These are phyloP conservation scores for Craterostigma plantagineum DNA, from an alignment of 257 asterid species.

Conservation along the genomic window DNA sequence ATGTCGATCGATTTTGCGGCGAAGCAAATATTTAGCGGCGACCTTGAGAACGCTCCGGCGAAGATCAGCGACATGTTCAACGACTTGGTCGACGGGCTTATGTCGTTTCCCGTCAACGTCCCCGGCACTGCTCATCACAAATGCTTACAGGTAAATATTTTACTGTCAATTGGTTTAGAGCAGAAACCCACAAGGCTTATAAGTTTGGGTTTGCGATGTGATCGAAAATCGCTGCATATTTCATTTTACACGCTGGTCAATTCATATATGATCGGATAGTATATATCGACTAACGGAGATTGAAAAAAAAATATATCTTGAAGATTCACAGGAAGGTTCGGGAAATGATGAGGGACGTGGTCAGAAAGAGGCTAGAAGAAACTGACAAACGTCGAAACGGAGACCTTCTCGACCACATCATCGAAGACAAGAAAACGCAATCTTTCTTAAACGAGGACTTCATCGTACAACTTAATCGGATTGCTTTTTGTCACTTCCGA, in stretches of 20 bases:
- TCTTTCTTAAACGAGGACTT: conserved; percentile 50
- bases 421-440: conserved; percentile 43
- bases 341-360: conserved; percentile 42
- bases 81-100: conserved; percentile 55
- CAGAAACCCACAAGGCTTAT: too few species aligned
- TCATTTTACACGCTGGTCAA: too few species aligned
- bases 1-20: conserved; percentile 58
- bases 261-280: too few species aligned
- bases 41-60: conserved; percentile 39
- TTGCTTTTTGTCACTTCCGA: conserved; percentile 59
- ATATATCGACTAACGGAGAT: too few species aligned
- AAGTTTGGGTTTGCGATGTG: too few species aligned
- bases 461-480: conserved; percentile 63
- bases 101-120: conserved; percentile 63
- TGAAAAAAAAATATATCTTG: too few species aligned
- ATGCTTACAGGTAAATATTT: conserved; percentile 39
- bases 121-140: conserved; percentile 73
- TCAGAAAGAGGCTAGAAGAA: conserved; percentile 25
- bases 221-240: too few species aligned
- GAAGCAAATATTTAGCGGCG: conserved; percentile 49
- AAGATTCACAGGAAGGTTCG: conserved; percentile 61
- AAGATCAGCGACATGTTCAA: conserved; percentile 57
- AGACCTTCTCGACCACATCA: conserved; percentile 51
- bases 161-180: too few species aligned
- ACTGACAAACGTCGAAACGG: conserved; percentile 20